Evolutionary conservation across 2,329 filamentous ascomycete species (phyloP), one percentile per base, ranked within the genome.

Genomic region (Hortaea werneckii): DNA sequence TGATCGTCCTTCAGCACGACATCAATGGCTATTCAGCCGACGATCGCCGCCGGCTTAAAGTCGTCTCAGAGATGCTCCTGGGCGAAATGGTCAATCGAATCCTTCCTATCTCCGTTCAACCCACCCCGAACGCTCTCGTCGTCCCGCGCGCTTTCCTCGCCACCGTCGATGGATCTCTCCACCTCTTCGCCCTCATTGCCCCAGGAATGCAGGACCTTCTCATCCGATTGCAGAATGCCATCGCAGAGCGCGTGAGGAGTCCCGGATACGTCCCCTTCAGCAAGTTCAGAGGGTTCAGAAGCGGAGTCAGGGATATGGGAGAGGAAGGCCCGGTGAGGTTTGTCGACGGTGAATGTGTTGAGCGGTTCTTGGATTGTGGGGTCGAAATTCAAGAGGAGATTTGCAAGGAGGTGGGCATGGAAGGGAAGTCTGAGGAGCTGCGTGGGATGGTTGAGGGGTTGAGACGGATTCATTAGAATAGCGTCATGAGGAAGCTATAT

Each of bases 31-130:
- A 87, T 1, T 87, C 82, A 0, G 75, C 77, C 1, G 82, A 92
- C 43, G 87, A 95, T 55, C 77, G 75, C 49, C 76, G 76, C 42
- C 74, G 80, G 28, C 68, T 96, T 53, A 76, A 86, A 37, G 73
- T 88, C 5, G 86, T 79, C 1, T 83, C 84, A 49, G 89, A 95
- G 65, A 79, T 96, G 51, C 80, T 83, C 39, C 72, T 98, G 7
- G 89, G 92, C 1, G 90, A 98, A 64, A 87, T 92, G 77, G 87
- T 96, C 45, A 98, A 98, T 61, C 78, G 80, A 29, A 94, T 96
- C 45, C 78, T 83, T 20, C 78, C 78, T 28, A 78, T 96, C 12
- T 74, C 82, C 44, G 79, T 94, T 7, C 74, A 79, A 28, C 72
- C 79, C 3, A 75, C 74, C 12, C 69, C 79, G 1, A 80, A 75